A percentile compares a stretch with the other conserved stretches of the same genome.
Evolutionary conservation across 441 rosid genomes (phyloP).

Genomic region (Populus hybrid): DNA sequence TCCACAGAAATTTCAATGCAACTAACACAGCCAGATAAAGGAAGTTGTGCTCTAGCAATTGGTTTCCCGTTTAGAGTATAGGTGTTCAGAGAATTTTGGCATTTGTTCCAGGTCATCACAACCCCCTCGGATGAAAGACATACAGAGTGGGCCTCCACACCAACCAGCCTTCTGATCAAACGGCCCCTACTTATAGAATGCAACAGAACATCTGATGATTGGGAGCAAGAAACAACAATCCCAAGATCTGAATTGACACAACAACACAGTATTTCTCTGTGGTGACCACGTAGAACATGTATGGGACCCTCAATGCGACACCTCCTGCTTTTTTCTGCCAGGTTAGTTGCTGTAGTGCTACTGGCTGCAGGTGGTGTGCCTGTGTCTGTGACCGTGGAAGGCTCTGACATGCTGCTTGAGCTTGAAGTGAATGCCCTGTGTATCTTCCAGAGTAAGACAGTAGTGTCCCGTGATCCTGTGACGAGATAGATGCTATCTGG

Average conservation of each 20-base stretch:
- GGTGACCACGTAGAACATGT: slow-evolving; percentile 93
- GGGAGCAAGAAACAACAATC: slow-evolving; percentile 74
- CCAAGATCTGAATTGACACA: slow-evolving; percentile 93
- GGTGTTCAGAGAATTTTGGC: slow-evolving; percentile 54
- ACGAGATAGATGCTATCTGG: slow-evolving; percentile 84
- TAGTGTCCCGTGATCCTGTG: slow-evolving; percentile 88
- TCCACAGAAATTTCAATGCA: slow-evolving; percentile 89
- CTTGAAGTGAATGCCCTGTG: slow-evolving; percentile 53
- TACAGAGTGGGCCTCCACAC: slow-evolving; percentile 75
- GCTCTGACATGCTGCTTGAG: slow-evolving; percentile 53
- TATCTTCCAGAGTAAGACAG: slow-evolving; percentile 91
- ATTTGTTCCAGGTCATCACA: slow-evolving; percentile 75
- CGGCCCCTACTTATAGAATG: slow-evolving; percentile 91
- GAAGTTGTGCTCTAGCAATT: slow-evolving; percentile 67
- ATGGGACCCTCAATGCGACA: slow-evolving; percentile 89
- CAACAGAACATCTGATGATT: slow-evolving; percentile 65
- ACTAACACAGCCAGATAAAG: slow-evolving; percentile 57
- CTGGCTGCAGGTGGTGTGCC: slow-evolving; percentile 46
- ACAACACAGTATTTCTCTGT: slow-evolving; percentile 65
- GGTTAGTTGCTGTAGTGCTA: slow-evolving; percentile 40
- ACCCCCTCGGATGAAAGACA: slow-evolving; percentile 85
- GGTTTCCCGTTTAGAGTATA: slow-evolving; percentile 75
- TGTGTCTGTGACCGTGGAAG: slow-evolving; percentile 37
- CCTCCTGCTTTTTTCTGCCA: slow-evolving; percentile 63
- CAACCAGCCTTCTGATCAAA: slow-evolving; percentile 75